Percentiles rank a stretch among this genome's conserved stretches.
phyloP scores from a whole-genome alignment of 176 grass and related monocot genomes.

The Ampelocalamus luodianensis region DNA sequence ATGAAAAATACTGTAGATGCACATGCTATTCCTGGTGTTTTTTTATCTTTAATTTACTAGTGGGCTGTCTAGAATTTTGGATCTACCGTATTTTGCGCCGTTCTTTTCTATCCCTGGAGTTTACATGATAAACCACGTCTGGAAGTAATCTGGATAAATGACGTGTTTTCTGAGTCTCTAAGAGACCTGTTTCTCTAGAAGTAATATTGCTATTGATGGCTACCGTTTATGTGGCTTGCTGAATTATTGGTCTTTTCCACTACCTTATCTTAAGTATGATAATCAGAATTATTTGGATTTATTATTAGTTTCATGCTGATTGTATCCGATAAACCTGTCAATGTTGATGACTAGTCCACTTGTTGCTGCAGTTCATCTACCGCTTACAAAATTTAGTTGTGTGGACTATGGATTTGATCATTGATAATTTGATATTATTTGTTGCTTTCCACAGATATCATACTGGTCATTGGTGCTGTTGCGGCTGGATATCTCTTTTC shows the following conservation, averaged over 20 bases:
- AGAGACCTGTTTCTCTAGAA: not conserved
- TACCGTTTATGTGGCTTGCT: not conserved
- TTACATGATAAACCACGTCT: not conserved
- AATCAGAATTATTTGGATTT: not conserved
- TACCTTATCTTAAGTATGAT: constrained; percentile 7
- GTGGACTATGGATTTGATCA: constrained; percentile 14
- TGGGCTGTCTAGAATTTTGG: not conserved
- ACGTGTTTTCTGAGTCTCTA: not conserved
- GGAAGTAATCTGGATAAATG: not conserved
- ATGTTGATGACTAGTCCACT: constrained; percentile 14
- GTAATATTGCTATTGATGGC: not conserved
- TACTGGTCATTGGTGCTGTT: constrained; percentile 87
- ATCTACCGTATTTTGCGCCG: not conserved
- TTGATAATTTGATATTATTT: constrained; percentile 27
- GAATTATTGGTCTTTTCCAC: not conserved
- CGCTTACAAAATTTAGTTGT: not conserved
- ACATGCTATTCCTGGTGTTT: constrained; percentile 14
- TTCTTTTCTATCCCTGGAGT: not conserved
- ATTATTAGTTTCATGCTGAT: constrained; percentile 30
- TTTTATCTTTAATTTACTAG: not conserved
- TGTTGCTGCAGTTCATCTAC: constrained; percentile 1
- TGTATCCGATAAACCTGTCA: not conserved
- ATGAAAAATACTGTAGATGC: not conserved
- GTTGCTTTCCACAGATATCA: constrained; percentile 71
- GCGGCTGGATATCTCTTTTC: constrained; percentile 92